phyloP scores from a whole-genome alignment of 495 filamentous ascomycete species.

The Podospora tetraspora region DNA sequence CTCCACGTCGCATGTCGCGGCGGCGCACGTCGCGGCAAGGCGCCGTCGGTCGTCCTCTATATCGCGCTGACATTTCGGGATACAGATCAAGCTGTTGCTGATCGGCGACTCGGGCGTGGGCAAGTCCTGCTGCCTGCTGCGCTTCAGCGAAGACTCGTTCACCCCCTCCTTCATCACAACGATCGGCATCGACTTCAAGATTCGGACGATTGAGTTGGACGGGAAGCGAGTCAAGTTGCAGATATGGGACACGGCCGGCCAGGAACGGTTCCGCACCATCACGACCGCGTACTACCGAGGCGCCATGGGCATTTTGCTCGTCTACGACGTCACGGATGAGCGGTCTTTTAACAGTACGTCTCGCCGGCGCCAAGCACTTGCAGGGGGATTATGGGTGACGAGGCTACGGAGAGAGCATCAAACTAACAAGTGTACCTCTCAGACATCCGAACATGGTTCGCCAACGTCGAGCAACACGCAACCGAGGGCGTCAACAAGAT shows the following conservation, averaged over 20 bases:
- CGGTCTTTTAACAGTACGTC: constrained; percentile 92
- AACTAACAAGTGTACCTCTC: constrained; percentile 3
- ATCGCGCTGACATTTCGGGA: constrained; percentile 2
- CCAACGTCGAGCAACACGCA: constrained; percentile 97
- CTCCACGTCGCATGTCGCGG: constrained; percentile 1
- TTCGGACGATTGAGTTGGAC: constrained; percentile 95
- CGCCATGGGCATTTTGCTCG: constrained; percentile 95
- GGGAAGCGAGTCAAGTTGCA: constrained; percentile 98
- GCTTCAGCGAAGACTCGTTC: constrained; percentile 98
- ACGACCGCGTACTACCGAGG: constrained; percentile 98
- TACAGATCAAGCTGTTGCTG: constrained; percentile 93
- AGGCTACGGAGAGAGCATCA: not conserved
- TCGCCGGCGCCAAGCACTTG: not conserved
- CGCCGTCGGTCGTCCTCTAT: not conserved
- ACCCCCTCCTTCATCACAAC: constrained; percentile 99
- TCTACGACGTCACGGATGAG: constrained; percentile 98
- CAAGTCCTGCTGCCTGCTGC: constrained; percentile 96
- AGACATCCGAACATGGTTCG: constrained; percentile 99
- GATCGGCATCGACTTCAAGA: constrained; percentile 99
- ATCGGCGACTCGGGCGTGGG: constrained; percentile 98
- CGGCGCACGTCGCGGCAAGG: not conserved
- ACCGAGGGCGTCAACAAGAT: constrained; percentile 99
- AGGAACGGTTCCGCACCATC: constrained; percentile 97
- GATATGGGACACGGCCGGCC: constrained; percentile 98
- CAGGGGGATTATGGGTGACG: not conserved